Evolutionary conservation across 768 basidiomycete species (phyloP).

Genomic region (Tylopilus vinaceipallidus): DNA sequence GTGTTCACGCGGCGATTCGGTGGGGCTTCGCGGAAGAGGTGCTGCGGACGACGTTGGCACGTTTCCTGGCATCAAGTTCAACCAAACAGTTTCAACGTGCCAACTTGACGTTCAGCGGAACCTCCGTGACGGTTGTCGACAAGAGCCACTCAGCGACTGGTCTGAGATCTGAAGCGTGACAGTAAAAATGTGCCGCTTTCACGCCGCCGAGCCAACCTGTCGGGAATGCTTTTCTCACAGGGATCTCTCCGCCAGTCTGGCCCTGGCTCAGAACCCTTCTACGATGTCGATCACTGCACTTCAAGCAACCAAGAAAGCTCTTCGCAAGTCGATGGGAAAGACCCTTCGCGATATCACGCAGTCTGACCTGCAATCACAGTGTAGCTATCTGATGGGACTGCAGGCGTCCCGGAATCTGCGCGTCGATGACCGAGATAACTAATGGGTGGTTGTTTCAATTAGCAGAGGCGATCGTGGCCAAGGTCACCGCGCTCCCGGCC

Average conservation of each 20-base stretch:
- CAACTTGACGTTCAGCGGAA: constrained; percentile 16
- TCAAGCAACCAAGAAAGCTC: constrained; percentile 45
- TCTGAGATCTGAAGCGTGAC: not conserved
- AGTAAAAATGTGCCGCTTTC: no score
- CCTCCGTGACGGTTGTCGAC: constrained; percentile 19
- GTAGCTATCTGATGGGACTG: constrained; percentile 37
- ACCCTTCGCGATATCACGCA: constrained; percentile 45
- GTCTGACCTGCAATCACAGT: constrained; percentile 55
- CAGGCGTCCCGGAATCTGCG: not conserved
- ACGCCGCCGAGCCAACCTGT: constrained; percentile 14
- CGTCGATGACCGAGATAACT: not conserved
- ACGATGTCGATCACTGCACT: constrained; percentile 31
- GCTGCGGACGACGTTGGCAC: constrained; percentile 44
- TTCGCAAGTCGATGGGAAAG: constrained; percentile 50
- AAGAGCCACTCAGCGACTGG: constrained; percentile 2
- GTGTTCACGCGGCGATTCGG: constrained; percentile 39
- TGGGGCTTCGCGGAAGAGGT: constrained; percentile 44
- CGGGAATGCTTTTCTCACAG: constrained; percentile 4
- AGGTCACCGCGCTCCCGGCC: constrained; percentile 48
- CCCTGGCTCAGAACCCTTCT: not conserved
- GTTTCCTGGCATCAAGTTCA: constrained; percentile 13
- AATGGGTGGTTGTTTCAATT: constrained; percentile 2
- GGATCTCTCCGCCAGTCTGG: not conserved
- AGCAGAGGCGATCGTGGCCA: constrained; percentile 40
- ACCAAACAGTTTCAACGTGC: no score